Percentiles rank a stretch among this genome's conserved stretches.
Conservation (phyloP, 176 grass and related monocot species). For the Zoysia pacifica region DNA sequence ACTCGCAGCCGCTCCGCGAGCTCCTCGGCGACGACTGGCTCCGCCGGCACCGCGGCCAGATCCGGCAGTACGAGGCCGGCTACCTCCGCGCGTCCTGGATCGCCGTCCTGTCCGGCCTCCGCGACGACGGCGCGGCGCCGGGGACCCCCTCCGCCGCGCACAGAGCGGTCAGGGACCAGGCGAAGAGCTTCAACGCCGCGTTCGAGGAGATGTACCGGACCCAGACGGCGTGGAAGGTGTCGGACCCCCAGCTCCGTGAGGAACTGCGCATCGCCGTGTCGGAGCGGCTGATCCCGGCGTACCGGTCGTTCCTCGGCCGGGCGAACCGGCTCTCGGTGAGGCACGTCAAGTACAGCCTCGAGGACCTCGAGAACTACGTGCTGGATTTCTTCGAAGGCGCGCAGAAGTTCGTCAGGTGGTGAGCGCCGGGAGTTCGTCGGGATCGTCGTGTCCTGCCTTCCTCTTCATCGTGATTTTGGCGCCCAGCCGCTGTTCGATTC, state of each 20-base stretch:
- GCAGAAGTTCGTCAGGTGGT: conserved; percentile 46
- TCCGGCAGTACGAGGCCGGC: conserved; percentile 61
- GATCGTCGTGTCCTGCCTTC: background rate
- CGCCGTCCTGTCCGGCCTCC: conserved; percentile 57
- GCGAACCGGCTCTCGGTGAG: conserved; percentile 50
- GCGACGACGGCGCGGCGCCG: conserved; percentile 56
- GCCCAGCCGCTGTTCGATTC: background rate
- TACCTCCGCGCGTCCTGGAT: conserved; percentile 91
- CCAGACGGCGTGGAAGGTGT: conserved; percentile 82
- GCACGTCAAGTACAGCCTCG: conserved; percentile 79
- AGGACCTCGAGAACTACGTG: conserved; percentile 80
- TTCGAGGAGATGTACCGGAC: conserved; percentile 89
- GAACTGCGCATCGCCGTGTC: conserved; percentile 83
- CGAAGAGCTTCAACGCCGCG: conserved; percentile 71
- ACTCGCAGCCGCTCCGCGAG: conserved; percentile 50
- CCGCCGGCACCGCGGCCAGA: conserved; percentile 62
- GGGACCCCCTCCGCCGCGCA: conserved; percentile 19
- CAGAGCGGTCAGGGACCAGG: conserved; percentile 56
- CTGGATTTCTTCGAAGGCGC: conserved; percentile 87
- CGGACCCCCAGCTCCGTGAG: conserved; percentile 70
- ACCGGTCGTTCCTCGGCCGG: conserved; percentile 72
- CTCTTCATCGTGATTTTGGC: background rate
- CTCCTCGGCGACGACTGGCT: conserved; percentile 90
- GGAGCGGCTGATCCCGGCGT: conserved; percentile 77
- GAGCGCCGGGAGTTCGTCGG: background rate